Evolutionary conservation across 345 rosid species (phyloP).

Genomic region (Odontarrhena argentea): DNA sequence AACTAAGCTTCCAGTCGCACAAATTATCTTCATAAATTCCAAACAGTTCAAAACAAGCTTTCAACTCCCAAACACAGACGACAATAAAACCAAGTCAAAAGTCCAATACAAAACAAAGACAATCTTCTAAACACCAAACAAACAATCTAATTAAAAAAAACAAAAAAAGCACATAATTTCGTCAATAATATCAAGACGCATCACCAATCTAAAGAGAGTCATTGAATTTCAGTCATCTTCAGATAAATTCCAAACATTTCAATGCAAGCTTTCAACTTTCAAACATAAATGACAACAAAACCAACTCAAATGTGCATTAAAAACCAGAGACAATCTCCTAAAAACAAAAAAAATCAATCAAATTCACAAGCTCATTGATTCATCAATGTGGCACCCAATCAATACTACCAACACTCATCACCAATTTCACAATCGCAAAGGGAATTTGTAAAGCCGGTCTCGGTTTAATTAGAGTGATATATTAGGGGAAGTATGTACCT

Average conservation of each 20-base stretch:
- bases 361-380: not conserved
- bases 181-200: no score
- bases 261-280: slow-evolving; percentile 12
- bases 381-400: slow-evolving; percentile 20
- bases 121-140: slow-evolving; percentile 2
- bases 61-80: slow-evolving; percentile 15
- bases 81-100: slow-evolving; percentile 4
- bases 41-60: not conserved
- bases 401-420: not conserved
- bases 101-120: not conserved
- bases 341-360: not conserved
- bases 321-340: not conserved
- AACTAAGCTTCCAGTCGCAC: not conserved
- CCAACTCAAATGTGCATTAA: not conserved
- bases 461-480: slow-evolving; percentile 7
- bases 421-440: slow-evolving; percentile 1
- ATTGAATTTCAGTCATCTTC: no score
- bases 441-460: not conserved
- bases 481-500: slow-evolving; percentile 50
- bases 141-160: not conserved
- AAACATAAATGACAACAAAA: slow-evolving; percentile 10
- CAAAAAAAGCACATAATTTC: no score
- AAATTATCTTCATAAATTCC: slow-evolving; percentile 3
- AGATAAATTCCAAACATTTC: not conserved
- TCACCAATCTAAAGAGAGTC: no score